These are phyloP conservation scores for Fusarium xylarioides DNA, from an alignment of 2,329 filamentous ascomycete species.

Conservation along the genomic window DNA sequence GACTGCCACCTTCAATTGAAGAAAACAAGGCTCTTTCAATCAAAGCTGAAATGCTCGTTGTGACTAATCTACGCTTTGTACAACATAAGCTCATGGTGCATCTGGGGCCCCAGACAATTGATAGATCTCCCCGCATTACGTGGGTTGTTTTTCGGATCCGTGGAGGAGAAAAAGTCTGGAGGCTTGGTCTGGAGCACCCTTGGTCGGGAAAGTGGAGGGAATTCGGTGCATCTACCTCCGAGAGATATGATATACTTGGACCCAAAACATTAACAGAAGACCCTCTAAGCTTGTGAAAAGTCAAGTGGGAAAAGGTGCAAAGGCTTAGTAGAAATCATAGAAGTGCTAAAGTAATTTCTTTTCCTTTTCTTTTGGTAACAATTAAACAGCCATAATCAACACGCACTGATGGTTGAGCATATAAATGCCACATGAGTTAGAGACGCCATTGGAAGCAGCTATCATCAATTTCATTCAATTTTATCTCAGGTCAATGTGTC, in stretches of 20 bases:
- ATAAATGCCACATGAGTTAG: rapidly evolving
- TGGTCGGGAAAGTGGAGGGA: neutral
- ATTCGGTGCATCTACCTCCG: neutral
- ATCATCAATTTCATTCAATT: rapidly evolving
- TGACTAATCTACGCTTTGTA: too few species aligned
- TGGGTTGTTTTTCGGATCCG: neutral
- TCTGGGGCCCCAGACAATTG: neutral
- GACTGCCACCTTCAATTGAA: too few species aligned
- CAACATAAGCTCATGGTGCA: neutral
- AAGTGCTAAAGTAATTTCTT: rapidly evolving
- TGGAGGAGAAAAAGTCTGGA: neutral
- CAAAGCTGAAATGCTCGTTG: too few species aligned
- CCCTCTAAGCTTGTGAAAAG: neutral
- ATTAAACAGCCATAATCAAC: neutral
- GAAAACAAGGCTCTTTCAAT: too few species aligned
- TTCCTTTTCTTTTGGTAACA: rapidly evolving
- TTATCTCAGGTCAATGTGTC: rapidly evolving
- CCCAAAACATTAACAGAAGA: rapidly evolving
- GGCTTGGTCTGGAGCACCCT: neutral
- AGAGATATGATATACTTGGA: neutral
- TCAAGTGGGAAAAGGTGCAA: rapidly evolving
- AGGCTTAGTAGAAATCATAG: rapidly evolving
- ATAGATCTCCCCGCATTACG: neutral
- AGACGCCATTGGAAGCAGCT: too few species aligned
- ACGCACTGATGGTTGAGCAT: rapidly evolving